These are phyloP conservation scores for Prototheca cutis DNA, from an alignment of 163 green algal genomes.

Conservation along the genomic window DNA sequence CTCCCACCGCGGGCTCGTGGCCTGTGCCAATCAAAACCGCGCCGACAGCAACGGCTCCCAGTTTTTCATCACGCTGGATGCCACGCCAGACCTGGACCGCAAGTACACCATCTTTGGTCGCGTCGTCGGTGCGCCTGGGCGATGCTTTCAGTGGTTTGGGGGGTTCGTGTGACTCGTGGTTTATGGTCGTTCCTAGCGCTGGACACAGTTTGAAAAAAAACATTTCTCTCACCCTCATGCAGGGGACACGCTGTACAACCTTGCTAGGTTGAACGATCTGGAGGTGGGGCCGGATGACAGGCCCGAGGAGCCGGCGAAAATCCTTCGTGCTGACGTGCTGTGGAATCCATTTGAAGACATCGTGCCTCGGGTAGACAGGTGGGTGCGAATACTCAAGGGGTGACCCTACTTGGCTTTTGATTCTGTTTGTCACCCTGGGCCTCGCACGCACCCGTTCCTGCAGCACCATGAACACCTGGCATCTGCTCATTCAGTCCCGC, in stretches of 20 bases:
- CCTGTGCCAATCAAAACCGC: constrained; percentile 76
- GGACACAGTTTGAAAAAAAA: too few relatives aligned
- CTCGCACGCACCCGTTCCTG: too few relatives aligned
- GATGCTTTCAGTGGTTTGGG: too few relatives aligned
- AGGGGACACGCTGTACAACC: constrained; percentile 93
- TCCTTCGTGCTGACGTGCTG: constrained; percentile 68
- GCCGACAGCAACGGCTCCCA: constrained; percentile 86
- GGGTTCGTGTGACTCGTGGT: too few relatives aligned
- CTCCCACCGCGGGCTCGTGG: constrained; percentile 78
- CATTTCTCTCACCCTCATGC: too few relatives aligned
- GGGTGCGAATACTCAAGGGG: too few relatives aligned
- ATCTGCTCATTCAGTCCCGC: too few relatives aligned
- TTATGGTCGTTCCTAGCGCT: too few relatives aligned
- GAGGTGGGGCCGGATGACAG: constrained; percentile 45
- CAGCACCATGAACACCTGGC: too few relatives aligned
- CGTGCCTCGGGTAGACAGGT: constrained; percentile 39
- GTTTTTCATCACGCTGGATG: constrained; percentile 96
- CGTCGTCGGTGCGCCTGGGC: constrained; percentile 29
- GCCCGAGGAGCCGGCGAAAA: constrained; percentile 43
- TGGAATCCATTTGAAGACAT: constrained; percentile 98
- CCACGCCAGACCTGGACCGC: constrained; percentile 68
- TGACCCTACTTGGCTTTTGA: too few relatives aligned
- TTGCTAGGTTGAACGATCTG: constrained; percentile 62
- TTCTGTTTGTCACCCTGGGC: too few relatives aligned
- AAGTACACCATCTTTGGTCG: constrained; percentile 97